Evolutionary conservation across 2,329 filamentous ascomycete genomes (phyloP), one percentile per base, ranked within the genome.

Genomic region (Ceratocystis ficicola): DNA sequence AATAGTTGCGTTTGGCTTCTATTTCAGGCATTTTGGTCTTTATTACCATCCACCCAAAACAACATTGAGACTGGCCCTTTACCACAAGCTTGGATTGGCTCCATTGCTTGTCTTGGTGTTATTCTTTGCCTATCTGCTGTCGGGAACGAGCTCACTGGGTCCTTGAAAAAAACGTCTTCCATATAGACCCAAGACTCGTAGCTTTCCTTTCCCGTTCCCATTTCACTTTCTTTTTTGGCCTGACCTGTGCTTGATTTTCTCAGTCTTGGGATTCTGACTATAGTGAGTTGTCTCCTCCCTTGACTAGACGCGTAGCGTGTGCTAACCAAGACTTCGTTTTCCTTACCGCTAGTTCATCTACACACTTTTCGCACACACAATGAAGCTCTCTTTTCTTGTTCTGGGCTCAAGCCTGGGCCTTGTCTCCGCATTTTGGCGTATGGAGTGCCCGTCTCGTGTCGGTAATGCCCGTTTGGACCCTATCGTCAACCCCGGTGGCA

Each of bases 391-490:
- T 46, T 64, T 73, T 44, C 57, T 72, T 68, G 70, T 73, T 68
- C 69, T 75, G 60, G 71, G 74, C 20, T 73, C 71, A 55, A 73
- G 72, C 70, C 71, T 77, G 36, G 69, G 55, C 22, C 20, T 76
- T 25, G 80, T 79, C 60, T 73, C 81, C 70, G 91, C 88, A 68
- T 96, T 96, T 76, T 96, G 89, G 89, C 89, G 91, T 73, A 88
- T 96, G 82, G 87, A 90, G 71, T 96, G 90, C 75, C 87, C 83
- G 70, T 86, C 85, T 66, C 81, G 82, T 60, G 79, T 85, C 69
- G 89, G 85, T 69, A 74, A 89, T 66, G 87, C 84, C 62, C 83
- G 89, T 66, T 79, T 95, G 50, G 90, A 96, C 73, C 90, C 90
- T 20, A 79, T 96, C 66, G 80, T 94, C 66, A 80, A 83, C 67